Percentiles rank a stretch among this genome's conserved stretches.
phyloP scores from a whole-genome alignment of 2,329 filamentous ascomycete species.

The Magnaporthiopsis rhizophila region DNA sequence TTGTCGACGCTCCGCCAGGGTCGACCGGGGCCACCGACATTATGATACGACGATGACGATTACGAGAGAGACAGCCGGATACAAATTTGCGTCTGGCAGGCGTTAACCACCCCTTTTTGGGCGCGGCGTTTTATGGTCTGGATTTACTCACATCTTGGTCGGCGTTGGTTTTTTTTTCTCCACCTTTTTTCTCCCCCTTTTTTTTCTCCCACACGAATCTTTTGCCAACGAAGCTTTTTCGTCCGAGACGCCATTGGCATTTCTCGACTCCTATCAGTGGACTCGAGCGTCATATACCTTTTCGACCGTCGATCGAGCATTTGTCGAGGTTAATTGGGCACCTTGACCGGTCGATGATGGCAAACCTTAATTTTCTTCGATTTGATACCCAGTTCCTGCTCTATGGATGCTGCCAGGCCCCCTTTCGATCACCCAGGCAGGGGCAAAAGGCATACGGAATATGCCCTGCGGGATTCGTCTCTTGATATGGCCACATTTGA shows the following conservation, averaged over 20 bases:
- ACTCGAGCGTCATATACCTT: neutral
- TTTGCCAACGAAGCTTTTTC: conserved; percentile 5
- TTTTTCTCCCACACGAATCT: neutral
- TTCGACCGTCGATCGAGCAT: neutral
- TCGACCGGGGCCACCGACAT: conserved; percentile 39
- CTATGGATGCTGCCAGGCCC: neutral
- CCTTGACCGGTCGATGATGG: neutral
- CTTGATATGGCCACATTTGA: neutral
- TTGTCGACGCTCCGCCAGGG: conserved; percentile 44
- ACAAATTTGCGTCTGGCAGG: neutral
- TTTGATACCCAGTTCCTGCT: conserved; percentile 4
- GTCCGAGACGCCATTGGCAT: neutral
- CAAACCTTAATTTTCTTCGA: neutral
- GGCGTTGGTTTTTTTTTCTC: neutral
- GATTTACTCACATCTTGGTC: neutral
- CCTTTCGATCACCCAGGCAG: neutral
- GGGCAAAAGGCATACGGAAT: too few species aligned
- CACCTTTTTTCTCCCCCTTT: too few species aligned
- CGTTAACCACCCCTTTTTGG: neutral
- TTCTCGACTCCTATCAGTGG: neutral
- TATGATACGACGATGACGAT: conserved; percentile 27
- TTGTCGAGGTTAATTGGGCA: neutral
- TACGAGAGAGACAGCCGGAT: neutral
- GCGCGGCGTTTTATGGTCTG: neutral
- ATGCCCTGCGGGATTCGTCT: neutral